phyloP scores from a whole-genome alignment of 139 green algal genomes.

The Chlorella sp. region DNA sequence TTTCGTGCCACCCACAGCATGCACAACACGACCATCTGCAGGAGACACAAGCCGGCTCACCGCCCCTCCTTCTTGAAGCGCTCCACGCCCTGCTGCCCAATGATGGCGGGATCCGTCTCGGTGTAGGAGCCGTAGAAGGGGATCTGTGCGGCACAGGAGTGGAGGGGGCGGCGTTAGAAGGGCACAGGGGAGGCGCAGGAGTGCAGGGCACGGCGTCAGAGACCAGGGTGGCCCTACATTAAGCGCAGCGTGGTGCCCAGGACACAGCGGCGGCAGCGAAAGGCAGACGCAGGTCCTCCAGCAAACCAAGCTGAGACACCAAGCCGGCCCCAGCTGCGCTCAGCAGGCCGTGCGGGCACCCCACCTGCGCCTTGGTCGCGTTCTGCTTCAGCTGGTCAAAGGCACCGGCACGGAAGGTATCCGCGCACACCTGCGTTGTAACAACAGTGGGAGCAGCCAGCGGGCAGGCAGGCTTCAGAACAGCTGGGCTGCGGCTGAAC shows the following conservation, averaged over 20 bases:
- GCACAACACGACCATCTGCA: too few relatives aligned
- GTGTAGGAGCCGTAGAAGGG: slow-evolving; percentile 94
- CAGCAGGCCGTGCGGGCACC: too few relatives aligned
- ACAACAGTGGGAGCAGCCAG: too few relatives aligned
- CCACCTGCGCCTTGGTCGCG: slow-evolving; percentile 86
- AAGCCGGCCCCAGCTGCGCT: background rate
- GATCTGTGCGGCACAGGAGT: slow-evolving; percentile 48
- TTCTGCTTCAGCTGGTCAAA: slow-evolving; percentile 99
- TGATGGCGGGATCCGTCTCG: slow-evolving; percentile 95
- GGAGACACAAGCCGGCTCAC: background rate
- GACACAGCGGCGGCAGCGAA: background rate
- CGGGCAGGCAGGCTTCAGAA: too few relatives aligned
- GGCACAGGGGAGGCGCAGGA: background rate
- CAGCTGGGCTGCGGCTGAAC: too few relatives aligned
- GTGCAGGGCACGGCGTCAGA: background rate
- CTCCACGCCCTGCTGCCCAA: slow-evolving; percentile 91
- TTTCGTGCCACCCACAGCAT: background rate
- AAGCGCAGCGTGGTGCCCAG: background rate
- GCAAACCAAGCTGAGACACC: background rate
- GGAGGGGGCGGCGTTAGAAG: background rate
- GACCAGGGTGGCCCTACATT: background rate
- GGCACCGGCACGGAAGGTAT: slow-evolving; percentile 96
- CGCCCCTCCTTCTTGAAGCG: slow-evolving; percentile 82
- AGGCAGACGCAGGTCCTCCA: background rate
- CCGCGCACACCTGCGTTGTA: slow-evolving; percentile 82